A percentile compares a stretch with the other conserved stretches of the same genome.
Evolutionary conservation across 2,329 filamentous ascomycete species (phyloP).

Genomic region (Fusarium robinianum): DNA sequence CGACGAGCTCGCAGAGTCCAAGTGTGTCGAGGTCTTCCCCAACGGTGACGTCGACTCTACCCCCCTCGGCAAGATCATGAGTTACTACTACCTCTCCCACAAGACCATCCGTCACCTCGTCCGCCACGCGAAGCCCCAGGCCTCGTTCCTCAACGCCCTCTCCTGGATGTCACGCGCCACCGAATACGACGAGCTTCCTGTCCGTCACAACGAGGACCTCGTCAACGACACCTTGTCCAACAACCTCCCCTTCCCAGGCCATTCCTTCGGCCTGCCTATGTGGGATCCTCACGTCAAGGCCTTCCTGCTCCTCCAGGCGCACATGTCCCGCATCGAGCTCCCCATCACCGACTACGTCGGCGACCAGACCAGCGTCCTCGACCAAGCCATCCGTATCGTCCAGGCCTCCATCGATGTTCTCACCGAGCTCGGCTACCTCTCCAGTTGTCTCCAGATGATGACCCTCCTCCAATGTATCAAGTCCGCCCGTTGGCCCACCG

Average conservation of each 20-base stretch:
- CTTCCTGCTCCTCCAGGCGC: slow-evolving; percentile 89
- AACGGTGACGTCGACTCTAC: slow-evolving; percentile 92
- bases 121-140: slow-evolving; percentile 72
- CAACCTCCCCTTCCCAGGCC: slow-evolving; percentile 69
- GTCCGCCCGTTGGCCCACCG: slow-evolving; percentile 85
- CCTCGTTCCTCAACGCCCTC: slow-evolving; percentile 79
- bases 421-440: slow-evolving; percentile 82
- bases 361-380: slow-evolving; percentile 85
- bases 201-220: slow-evolving; percentile 97
- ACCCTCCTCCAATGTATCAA: slow-evolving; percentile 89
- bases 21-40: slow-evolving; percentile 79
- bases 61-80: slow-evolving; percentile 96
- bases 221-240: slow-evolving; percentile 90
- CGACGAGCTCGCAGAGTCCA: slow-evolving; percentile 77
- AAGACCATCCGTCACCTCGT: slow-evolving; percentile 88
- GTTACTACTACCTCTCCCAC: slow-evolving; percentile 97
- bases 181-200: slow-evolving; percentile 96
- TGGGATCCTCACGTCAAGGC: slow-evolving; percentile 99
- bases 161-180: slow-evolving; percentile 92
- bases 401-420: slow-evolving; percentile 94
- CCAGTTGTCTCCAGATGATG: slow-evolving; percentile 81
- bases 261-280: slow-evolving; percentile 76
- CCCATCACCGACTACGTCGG: slow-evolving; percentile 98
- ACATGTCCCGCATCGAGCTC: slow-evolving; percentile 90
- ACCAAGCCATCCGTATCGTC: slow-evolving; percentile 95